These are phyloP conservation scores for Ormosia emarginata DNA, from an alignment of 306 rosid species.

Conservation along the genomic window DNA sequence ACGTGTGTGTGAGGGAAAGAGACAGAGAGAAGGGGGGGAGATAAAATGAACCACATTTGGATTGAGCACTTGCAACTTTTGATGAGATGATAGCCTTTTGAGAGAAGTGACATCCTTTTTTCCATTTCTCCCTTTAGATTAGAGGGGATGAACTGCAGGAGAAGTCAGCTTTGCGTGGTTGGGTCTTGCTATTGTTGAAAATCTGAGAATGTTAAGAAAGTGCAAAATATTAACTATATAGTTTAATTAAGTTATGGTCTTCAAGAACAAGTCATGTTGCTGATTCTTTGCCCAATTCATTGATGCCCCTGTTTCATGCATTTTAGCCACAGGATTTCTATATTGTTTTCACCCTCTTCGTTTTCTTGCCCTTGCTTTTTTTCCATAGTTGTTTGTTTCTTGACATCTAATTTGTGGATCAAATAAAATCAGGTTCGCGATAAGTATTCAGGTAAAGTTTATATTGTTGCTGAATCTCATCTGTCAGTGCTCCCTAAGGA, in stretches of 20 bases:
- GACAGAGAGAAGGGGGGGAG: not conserved
- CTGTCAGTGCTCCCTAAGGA: too few species aligned
- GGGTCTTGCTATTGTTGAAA: not conserved
- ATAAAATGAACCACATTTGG: not conserved
- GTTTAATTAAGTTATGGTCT: not conserved
- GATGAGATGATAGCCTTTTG: not conserved
- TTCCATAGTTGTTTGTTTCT: not conserved
- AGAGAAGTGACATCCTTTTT: too few species aligned
- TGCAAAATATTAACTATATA: not conserved
- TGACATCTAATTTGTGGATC: constrained; percentile 35
- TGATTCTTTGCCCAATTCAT: not conserved
- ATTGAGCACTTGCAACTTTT: not conserved
- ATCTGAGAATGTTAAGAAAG: not conserved
- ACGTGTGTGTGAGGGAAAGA: not conserved
- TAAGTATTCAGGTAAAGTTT: constrained; percentile 68
- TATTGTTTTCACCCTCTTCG: not conserved
- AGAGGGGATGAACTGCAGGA: not conserved
- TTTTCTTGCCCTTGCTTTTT: not conserved
- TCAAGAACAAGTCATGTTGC: not conserved
- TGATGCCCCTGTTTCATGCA: not conserved
- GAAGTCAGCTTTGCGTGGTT: not conserved
- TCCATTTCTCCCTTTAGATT: not conserved
- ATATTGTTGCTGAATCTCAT: constrained; percentile 78
- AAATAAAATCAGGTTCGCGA: constrained; percentile 65
- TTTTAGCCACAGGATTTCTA: not conserved